These are phyloP conservation scores for Globisporangium paddicum DNA, from an alignment of 352 stramenopile species.

Conservation along the genomic window DNA sequence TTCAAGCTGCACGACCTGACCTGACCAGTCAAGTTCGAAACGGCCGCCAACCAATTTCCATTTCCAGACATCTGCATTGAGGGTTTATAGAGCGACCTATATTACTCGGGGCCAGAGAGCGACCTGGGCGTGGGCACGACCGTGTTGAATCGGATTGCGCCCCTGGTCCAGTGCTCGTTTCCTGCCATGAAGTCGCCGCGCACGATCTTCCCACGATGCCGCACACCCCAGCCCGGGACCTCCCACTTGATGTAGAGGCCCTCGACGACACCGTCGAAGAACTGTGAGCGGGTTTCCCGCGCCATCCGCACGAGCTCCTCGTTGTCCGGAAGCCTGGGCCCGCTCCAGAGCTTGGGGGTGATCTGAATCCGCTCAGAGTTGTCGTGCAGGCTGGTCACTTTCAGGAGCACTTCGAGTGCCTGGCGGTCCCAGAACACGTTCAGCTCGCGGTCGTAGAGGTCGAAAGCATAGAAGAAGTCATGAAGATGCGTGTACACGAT, in stretches of 20 bases:
- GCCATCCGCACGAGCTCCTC: slow-evolving; percentile 35
- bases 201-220: slow-evolving; percentile 56
- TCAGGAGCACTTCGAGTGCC: slow-evolving; percentile 28
- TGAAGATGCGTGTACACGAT: slow-evolving; percentile 66
- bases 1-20: no score
- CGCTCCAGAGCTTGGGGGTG: slow-evolving; percentile 39
- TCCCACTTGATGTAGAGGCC: slow-evolving; percentile 65
- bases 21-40: not conserved
- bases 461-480: slow-evolving; percentile 76
- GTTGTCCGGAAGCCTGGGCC: slow-evolving; percentile 18
- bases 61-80: not conserved
- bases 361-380: slow-evolving; percentile 26
- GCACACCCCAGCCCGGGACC: slow-evolving; percentile 22
- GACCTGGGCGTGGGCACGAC: slow-evolving; percentile 7
- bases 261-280: slow-evolving; percentile 44
- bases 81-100: not conserved
- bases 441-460: slow-evolving; percentile 66
- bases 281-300: slow-evolving; percentile 30
- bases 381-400: not conserved
- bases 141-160: slow-evolving; percentile 36
- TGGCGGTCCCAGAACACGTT: slow-evolving; percentile 36
- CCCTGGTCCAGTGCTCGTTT: slow-evolving; percentile 58
- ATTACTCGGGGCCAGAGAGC: not conserved
- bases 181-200: slow-evolving; percentile 58
- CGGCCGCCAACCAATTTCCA: not conserved